Evolutionary conservation across 257 asterid species (phyloP), one percentile per base, ranked within the genome.

Genomic region (Lavandula angustifolia): DNA sequence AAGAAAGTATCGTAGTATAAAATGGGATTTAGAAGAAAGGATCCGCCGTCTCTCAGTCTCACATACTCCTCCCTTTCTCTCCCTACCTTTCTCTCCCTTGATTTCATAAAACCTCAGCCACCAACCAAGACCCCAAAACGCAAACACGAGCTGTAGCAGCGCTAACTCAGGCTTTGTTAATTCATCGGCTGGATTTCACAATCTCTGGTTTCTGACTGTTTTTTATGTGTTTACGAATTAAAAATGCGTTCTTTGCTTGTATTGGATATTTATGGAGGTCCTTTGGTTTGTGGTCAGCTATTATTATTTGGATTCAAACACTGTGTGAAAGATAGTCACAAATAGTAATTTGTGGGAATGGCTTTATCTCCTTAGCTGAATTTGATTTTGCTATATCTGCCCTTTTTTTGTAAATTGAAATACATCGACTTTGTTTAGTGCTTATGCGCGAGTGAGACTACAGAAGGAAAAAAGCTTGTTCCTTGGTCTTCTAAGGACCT

Each of bases 31-130:
- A 34, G 33, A 18, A 14, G 18, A 11, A 61, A 53, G 41, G 62
- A 31, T 60, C 44, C 75, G 79, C 79, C 77, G 74, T 70, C 75
- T 66, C 77, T 12, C 54, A 47, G 60, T 70, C 81, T 63, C 55
- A 8, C 68, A 29, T 53, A 40, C 66, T 43, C 57, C 57, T 38
- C 63, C 9, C 51, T 4, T 46, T 55, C n/a, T 40, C n/a, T 42
- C 11, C 9, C 54, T 33, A 53, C 5, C 22, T 41, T 31, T 53
- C 64, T 14, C 75, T 54, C 51, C 74, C 74, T 68, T 76, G 55
- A 54, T 49, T 64, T 49, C 75, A 60, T 53, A 67, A 67, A 66
- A 73, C 83, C 83, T 62, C 79, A 70, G 68, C 72, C 74, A 74
- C 79, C 68, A 62, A 71, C 73, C 67, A 42, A 73, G 64, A 53